phyloP scores from a whole-genome alignment of 2,329 filamentous ascomycete species.

The Colletotrichum destructivum region DNA sequence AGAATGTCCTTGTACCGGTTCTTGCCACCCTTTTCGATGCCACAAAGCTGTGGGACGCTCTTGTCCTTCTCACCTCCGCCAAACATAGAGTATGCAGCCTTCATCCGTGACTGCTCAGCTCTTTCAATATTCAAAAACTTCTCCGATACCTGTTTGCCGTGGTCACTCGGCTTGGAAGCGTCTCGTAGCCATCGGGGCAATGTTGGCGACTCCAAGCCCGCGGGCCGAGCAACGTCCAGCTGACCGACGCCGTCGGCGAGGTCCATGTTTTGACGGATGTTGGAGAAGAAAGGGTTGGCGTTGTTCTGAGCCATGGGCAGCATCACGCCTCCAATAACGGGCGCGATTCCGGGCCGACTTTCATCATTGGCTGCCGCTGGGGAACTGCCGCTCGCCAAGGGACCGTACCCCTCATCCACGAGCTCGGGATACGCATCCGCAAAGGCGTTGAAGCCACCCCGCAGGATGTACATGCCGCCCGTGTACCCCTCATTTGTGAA shows the following conservation, averaged over 20 bases:
- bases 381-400: constrained; percentile 52
- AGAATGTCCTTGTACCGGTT: constrained; percentile 99
- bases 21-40: constrained; percentile 94
- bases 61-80: constrained; percentile 50
- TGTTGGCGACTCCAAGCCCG: constrained; percentile 61
- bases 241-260: constrained; percentile 94
- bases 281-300: constrained; percentile 92
- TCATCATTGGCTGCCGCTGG: constrained; percentile 63
- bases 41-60: constrained; percentile 76
- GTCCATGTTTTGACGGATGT: constrained; percentile 97
- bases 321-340: constrained; percentile 90
- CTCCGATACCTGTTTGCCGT: constrained; percentile 85
- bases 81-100: constrained; percentile 75
- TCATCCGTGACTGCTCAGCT: constrained; percentile 93
- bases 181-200: constrained; percentile 85
- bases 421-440: constrained; percentile 75
- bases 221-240: constrained; percentile 69
- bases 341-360: constrained; percentile 67
- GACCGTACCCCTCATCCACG: constrained; percentile 67
- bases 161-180: constrained; percentile 76
- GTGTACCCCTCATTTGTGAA: constrained; percentile 88
- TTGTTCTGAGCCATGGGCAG: constrained; percentile 80
- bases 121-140: constrained; percentile 89
- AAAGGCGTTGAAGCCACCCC: constrained; percentile 86
- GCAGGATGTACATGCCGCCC: constrained; percentile 81